Conservation (phyloP, 2,329 filamentous ascomycete genomes). For the Sclerotinia subarctica region DNA sequence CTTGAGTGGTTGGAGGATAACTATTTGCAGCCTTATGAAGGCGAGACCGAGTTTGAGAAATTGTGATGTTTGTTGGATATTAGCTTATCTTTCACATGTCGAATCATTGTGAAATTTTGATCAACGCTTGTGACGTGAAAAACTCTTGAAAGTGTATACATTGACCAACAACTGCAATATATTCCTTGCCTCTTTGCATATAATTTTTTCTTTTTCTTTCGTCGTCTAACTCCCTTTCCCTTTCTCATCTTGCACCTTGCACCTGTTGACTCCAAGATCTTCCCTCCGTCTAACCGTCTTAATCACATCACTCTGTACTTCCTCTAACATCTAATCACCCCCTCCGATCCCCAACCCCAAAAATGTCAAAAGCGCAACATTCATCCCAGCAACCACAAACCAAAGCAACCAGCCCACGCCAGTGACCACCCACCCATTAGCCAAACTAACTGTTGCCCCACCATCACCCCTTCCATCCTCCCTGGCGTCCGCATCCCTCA, state of each 20-base stretch:
- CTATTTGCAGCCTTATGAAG: conserved; percentile 14
- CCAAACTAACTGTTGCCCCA: conserved; percentile 48
- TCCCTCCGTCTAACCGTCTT: not conserved
- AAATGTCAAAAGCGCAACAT: conserved; percentile 67
- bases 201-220: not conserved
- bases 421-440: conserved; percentile 63
- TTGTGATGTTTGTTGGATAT: not conserved
- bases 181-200: not conserved
- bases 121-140: not conserved
- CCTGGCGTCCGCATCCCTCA: not conserved
- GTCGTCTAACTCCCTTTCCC: not conserved
- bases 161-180: not conserved
- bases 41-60: conserved; percentile 6
- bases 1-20: not conserved
- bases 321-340: not conserved
- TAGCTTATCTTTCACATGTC: not conserved
- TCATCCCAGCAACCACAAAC: conserved; percentile 72
- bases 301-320: too few species aligned
- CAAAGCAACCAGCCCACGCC: conserved; percentile 60
- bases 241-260: not conserved
- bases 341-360: conserved; percentile 44
- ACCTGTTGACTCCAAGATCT: too few species aligned
- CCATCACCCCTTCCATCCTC: conserved; percentile 36
- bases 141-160: too few species aligned
- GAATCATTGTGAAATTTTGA: not conserved